These are phyloP conservation scores for Letharia lupina DNA, from an alignment of 495 filamentous ascomycete species.

Conservation along the genomic window DNA sequence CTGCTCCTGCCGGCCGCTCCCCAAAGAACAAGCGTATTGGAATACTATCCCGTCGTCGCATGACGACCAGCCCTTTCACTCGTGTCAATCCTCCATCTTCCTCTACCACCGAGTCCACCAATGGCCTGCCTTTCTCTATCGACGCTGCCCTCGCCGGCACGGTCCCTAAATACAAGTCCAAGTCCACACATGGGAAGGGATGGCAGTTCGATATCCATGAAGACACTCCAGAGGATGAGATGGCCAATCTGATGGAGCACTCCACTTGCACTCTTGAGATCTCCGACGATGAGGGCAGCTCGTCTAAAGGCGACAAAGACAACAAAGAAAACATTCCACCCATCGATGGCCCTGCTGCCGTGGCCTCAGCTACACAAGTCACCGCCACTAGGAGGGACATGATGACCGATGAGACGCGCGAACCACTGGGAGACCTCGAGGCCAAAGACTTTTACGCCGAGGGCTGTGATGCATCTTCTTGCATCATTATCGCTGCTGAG, in stretches of 20 bases:
- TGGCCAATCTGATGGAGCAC: conserved; percentile 86
- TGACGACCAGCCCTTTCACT: conserved; percentile 42
- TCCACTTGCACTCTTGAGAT: conserved; percentile 81
- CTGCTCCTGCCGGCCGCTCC: conserved; percentile 56
- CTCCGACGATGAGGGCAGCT: conserved; percentile 49
- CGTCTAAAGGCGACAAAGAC: conserved; percentile 36
- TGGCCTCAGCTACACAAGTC: conserved; percentile 8
- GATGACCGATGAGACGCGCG: conserved; percentile 50
- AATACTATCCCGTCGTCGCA: conserved; percentile 54
- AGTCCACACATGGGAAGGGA: conserved; percentile 23
- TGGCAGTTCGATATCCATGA: conserved; percentile 97
- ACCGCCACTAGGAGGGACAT: conserved; percentile 28
- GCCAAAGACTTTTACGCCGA: conserved; percentile 65
- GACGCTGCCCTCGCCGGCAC: conserved; percentile 66
- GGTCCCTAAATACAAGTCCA: conserved; percentile 29
- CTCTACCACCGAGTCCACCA: conserved; percentile 30
- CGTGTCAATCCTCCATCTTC: conserved; percentile 50
- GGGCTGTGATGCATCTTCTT: conserved; percentile 54
- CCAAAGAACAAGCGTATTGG: conserved; percentile 52
- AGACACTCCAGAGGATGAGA: conserved; percentile 79
- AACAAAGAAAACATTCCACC: conserved; percentile 80
- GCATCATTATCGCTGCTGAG: conserved; percentile 50
- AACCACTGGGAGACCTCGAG: conserved; percentile 61
- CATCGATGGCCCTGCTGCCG: conserved; percentile 18
- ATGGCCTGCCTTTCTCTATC: conserved; percentile 60